Evolutionary conservation across 2,329 filamentous ascomycete genomes (phyloP).

Genomic region (Cladorrhinum sp.): DNA sequence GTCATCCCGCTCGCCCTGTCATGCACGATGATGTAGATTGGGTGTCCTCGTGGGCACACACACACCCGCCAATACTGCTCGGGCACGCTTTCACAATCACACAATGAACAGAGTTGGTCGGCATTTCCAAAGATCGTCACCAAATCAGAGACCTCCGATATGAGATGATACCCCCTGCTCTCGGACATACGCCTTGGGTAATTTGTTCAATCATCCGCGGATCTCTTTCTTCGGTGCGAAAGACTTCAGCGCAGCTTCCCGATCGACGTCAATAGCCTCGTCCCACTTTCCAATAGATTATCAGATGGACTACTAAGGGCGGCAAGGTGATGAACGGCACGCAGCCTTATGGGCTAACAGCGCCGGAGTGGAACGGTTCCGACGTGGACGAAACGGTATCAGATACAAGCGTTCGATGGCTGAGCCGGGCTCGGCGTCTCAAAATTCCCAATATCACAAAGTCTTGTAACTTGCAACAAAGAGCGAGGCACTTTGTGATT

Average conservation of each 20-base stretch:
- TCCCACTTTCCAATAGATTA: background rate
- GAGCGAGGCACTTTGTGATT: background rate
- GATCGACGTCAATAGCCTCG: no score
- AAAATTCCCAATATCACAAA: background rate
- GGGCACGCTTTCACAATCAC: background rate
- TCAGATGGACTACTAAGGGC: no score
- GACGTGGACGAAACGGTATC: slow-evolving; percentile 6
- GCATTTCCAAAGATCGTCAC: background rate
- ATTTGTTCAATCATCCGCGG: background rate
- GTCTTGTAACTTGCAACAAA: background rate
- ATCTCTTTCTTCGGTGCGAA: background rate
- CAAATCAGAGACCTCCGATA: slow-evolving; percentile 1
- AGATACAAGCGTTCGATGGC: slow-evolving; percentile 1
- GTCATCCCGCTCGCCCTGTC: slow-evolving; percentile 8
- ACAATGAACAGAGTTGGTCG: no score
- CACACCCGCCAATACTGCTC: no score
- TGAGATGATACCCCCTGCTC: background rate
- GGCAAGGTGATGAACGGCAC: no score
- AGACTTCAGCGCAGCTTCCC: background rate
- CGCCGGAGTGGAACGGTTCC: background rate
- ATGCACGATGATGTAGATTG: slow-evolving; percentile 15
- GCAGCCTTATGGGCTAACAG: background rate
- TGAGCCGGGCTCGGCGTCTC: slow-evolving; percentile 5
- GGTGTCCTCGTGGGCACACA: background rate
- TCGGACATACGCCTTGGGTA: background rate